Evolutionary conservation across 768 basidiomycete genomes (phyloP).

Genomic region (Naganishia vishniacii): DNA sequence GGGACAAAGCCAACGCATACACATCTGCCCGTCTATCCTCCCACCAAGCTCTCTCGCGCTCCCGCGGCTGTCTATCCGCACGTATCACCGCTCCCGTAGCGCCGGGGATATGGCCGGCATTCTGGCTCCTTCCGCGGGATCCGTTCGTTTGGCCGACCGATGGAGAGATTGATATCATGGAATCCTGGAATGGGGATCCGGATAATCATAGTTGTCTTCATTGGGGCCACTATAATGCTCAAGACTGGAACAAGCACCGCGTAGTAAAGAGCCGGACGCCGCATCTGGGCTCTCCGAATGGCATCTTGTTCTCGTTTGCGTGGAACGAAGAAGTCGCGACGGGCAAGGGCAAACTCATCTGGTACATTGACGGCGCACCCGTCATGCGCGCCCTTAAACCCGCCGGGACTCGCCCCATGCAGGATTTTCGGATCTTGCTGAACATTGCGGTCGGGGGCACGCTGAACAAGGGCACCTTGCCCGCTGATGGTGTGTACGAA

Average conservation of each 20-base stretch:
- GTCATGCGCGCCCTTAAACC: slow-evolving; percentile 21
- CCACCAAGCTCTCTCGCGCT: neutral
- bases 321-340: slow-evolving; percentile 11
- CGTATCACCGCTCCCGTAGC: slow-evolving; percentile 15
- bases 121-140: slow-evolving; percentile 23
- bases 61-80: slow-evolving; percentile 16
- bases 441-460: slow-evolving; percentile 23
- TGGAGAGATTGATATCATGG: slow-evolving; percentile 21
- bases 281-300: neutral
- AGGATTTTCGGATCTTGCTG: slow-evolving; percentile 21
- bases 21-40: slow-evolving; percentile 16
- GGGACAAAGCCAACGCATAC: slow-evolving; percentile 4
- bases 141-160: slow-evolving; percentile 21
- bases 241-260: slow-evolving; percentile 22
- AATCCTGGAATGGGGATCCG: slow-evolving; percentile 22
- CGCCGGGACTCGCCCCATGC: slow-evolving; percentile 12
- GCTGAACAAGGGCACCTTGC: slow-evolving; percentile 17
- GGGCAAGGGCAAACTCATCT: slow-evolving; percentile 11
- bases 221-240: slow-evolving; percentile 20
- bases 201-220: slow-evolving; percentile 21
- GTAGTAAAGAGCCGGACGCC: slow-evolving; percentile 5
- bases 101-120: slow-evolving; percentile 22
- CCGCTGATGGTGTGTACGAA: slow-evolving; percentile 16
- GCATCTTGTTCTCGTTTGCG: slow-evolving; percentile 9
- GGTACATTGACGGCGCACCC: slow-evolving; percentile 5